Base-by-base conservation (phyloP, 768 basidiomycete genomes). In the Tricholoma sp. region DNA sequence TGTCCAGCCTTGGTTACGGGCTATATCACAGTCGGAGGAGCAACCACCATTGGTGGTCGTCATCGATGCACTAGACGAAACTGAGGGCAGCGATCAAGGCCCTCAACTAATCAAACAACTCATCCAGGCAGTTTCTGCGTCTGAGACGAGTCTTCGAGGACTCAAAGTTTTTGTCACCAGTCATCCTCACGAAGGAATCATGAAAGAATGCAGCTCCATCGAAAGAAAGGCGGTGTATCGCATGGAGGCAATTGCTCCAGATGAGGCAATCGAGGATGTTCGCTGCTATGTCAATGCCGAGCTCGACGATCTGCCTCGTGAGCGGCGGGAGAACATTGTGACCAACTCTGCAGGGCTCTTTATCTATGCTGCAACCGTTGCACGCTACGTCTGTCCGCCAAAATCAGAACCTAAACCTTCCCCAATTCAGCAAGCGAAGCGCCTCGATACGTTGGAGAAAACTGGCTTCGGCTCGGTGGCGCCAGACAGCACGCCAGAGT, bases 351-450 rank as follows among this genome's bases (percentile, higher is more conserved):
- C 29, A 53, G 68, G 66, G 10, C 52, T 69, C 11, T 70, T 70
- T 58, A 68, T 70, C 42, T 67, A 64, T 47, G 68, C 69, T 24
- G 62, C 68, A 17, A 70, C 67, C 0, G 59, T 59, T 8, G 66
- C 65, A 41, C 61, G 55, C 31, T 62, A 61, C n/a, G n/a, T 28
- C 41, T 66, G 53, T n/a, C n/a, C n/a, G n/a, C n/a, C n/a, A n/a
- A n/a, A n/a, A n/a, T 55, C 32, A 13, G 49, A 36, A 15, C 28
- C 50, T 31, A 31, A n/a, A n/a, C n/a, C n/a, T n/a, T n/a, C 6
- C n/a, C 33, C 39, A 44, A 3, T n/a, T 11, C 34, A 52, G 9
- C 34, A 52, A 28, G 29, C 44, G 52, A 17, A 53, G 37, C n/a
- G 29, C 28, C 15, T 18, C 39, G 39, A 15, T 17, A 41, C n/a